These are phyloP conservation scores for Fusarium miscanthi DNA, from an alignment of 2,329 filamentous ascomycete species.

Conservation along the genomic window DNA sequence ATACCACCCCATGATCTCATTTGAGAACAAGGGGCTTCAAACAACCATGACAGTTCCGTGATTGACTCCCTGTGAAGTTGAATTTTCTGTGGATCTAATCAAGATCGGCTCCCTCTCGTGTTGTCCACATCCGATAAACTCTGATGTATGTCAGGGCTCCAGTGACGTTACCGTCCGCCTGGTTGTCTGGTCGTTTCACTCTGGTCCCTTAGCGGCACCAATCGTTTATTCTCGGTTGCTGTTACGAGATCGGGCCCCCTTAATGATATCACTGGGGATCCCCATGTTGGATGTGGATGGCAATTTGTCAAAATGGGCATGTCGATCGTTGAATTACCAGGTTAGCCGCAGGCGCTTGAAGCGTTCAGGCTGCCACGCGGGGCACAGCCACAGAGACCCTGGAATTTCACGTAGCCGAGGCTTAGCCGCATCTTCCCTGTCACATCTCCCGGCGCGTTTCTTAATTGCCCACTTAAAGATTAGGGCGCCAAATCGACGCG, in stretches of 20 bases:
- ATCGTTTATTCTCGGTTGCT: conserved; percentile 16
- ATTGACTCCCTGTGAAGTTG: conserved; percentile 7
- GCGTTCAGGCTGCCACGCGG: neutral
- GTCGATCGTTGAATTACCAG: conserved; percentile 30
- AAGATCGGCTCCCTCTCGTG: conserved; percentile 40
- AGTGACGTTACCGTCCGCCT: conserved; percentile 36
- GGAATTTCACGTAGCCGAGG: neutral
- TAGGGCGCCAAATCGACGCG: conserved; percentile 50
- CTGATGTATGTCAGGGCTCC: conserved; percentile 3
- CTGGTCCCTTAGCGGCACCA: conserved; percentile 8
- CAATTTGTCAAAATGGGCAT: conserved; percentile 34
- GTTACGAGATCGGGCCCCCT: conserved; percentile 12
- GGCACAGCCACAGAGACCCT: conserved; percentile 34
- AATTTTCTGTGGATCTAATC: conserved; percentile 14
- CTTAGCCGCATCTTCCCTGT: conserved; percentile 27
- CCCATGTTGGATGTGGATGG: conserved; percentile 30
- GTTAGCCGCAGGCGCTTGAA: conserved; percentile 35
- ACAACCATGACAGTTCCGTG: conserved; percentile 1
- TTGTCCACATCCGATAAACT: conserved; percentile 1
- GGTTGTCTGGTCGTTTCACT: neutral
- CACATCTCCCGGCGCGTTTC: conserved; percentile 6
- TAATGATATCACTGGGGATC: conserved; percentile 41
- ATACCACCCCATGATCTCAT: conserved; percentile 22
- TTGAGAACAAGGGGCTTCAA: conserved; percentile 22
- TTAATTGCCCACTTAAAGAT: conserved; percentile 33